phyloP scores from a whole-genome alignment of 441 rosid species.

The Geranium incanum region DNA sequence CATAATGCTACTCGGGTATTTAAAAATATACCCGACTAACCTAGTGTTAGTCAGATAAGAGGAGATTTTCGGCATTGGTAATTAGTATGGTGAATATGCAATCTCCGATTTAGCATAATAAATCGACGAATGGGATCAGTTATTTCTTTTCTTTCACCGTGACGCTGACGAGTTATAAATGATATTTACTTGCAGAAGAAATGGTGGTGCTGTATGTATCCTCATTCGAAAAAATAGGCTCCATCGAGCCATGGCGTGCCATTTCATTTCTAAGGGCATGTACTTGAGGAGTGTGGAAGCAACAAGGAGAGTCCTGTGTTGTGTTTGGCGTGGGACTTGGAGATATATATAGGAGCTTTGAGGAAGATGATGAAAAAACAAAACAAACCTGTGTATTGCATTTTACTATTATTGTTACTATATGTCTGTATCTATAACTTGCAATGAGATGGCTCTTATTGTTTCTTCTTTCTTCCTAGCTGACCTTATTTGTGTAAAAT shows the following conservation, averaged over 20 bases:
- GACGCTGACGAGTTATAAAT: neutral
- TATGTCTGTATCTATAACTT: neutral
- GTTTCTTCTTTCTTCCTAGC: neutral
- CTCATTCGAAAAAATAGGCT: neutral
- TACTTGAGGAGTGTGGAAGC: neutral
- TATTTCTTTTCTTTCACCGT: no score
- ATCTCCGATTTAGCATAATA: no score
- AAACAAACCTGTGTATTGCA: neutral
- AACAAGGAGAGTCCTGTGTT: neutral
- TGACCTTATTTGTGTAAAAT: no score
- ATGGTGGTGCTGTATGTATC: conserved; percentile 4
- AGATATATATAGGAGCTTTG: neutral
- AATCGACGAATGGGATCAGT: no score
- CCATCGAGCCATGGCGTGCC: neutral
- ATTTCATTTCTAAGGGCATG: no score
- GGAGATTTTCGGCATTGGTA: no score
- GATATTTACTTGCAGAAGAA: conserved; percentile 5
- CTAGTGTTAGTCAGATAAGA: neutral
- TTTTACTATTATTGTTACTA: neutral
- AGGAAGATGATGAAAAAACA: neutral
- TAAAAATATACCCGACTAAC: no score
- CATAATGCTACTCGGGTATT: no score
- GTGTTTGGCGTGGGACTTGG: neutral
- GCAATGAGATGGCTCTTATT: neutral
- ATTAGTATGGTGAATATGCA: no score